phyloP scores from a whole-genome alignment of 2,329 filamentous ascomycete species.

The Epichloe amarillans region DNA sequence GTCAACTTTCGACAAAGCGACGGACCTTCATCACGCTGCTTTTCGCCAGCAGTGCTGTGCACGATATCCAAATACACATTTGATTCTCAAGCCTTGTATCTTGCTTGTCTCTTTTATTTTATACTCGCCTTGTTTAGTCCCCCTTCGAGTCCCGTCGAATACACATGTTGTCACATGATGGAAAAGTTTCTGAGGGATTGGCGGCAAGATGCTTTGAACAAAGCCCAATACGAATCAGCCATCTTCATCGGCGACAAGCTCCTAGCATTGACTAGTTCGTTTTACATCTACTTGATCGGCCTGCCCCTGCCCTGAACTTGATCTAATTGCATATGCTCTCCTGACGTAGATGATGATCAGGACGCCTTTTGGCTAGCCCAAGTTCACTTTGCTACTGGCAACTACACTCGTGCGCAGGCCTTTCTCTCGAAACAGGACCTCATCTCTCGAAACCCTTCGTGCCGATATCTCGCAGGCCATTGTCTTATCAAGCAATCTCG shows the following conservation, averaged over 20 bases:
- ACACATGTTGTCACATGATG: constrained; percentile 40
- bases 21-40: neutral
- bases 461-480: constrained; percentile 83
- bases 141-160: neutral
- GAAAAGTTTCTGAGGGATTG: constrained; percentile 87
- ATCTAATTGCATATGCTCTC: neutral
- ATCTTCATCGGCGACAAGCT: constrained; percentile 97
- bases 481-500: constrained; percentile 87
- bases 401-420: constrained; percentile 82
- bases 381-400: constrained; percentile 88
- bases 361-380: constrained; percentile 96
- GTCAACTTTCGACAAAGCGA: neutral
- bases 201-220: constrained; percentile 90
- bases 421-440: constrained; percentile 78
- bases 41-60: neutral
- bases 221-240: constrained; percentile 90
- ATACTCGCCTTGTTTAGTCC: neutral
- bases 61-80: no score
- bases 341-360: constrained; percentile 62
- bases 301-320: neutral
- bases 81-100: neutral
- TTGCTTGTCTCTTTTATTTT: neutral
- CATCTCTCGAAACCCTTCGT: constrained; percentile 67
- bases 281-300: neutral
- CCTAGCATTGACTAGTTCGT: constrained; percentile 77